phyloP scores from a whole-genome alignment of 2,329 filamentous ascomycete genomes.

The Volutella citrinella region DNA sequence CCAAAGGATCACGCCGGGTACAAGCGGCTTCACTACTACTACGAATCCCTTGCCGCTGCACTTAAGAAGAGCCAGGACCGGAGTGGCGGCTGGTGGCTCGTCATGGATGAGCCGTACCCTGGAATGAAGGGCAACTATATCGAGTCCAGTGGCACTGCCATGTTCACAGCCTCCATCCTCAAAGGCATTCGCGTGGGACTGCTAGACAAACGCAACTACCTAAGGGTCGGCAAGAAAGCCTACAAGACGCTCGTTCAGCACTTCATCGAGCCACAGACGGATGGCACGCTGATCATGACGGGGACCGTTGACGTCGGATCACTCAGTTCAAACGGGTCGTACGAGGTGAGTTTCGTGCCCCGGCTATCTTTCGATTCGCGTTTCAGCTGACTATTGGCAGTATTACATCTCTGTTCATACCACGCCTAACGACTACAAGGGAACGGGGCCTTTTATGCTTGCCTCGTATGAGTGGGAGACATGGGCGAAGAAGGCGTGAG shows the following conservation, averaged over 20 bases:
- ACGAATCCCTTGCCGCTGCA: constrained; percentile 35
- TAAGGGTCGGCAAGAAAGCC: constrained; percentile 5
- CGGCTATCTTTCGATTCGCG: too few species aligned
- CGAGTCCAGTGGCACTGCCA: constrained; percentile 54
- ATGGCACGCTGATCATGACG: constrained; percentile 44
- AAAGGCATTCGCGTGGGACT: constrained; percentile 31
- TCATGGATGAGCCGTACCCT: constrained; percentile 49
- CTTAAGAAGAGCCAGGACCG: constrained; percentile 39
- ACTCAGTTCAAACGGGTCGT: constrained; percentile 43
- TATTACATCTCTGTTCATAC: constrained; percentile 13
- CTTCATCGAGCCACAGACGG: constrained; percentile 40
- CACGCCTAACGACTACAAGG: constrained; percentile 14
- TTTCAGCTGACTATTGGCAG: background rate
- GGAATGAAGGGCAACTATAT: constrained; percentile 52
- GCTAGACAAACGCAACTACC: constrained; percentile 10
- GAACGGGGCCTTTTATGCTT: constrained; percentile 17
- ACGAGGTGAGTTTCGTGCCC: constrained; percentile 46
- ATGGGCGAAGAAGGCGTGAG: constrained; percentile 11
- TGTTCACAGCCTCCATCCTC: constrained; percentile 52
- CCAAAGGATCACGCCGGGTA: constrained; percentile 31
- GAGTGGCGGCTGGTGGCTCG: constrained; percentile 53
- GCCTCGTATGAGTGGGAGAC: constrained; percentile 19
- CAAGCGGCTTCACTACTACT: constrained; percentile 33
- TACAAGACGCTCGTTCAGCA: constrained; percentile 34
- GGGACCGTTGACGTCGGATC: constrained; percentile 50